Evolutionary conservation across 352 stramenopile species (phyloP), one percentile per base, ranked within the genome.

Genomic region (Pythium phragmitis): DNA sequence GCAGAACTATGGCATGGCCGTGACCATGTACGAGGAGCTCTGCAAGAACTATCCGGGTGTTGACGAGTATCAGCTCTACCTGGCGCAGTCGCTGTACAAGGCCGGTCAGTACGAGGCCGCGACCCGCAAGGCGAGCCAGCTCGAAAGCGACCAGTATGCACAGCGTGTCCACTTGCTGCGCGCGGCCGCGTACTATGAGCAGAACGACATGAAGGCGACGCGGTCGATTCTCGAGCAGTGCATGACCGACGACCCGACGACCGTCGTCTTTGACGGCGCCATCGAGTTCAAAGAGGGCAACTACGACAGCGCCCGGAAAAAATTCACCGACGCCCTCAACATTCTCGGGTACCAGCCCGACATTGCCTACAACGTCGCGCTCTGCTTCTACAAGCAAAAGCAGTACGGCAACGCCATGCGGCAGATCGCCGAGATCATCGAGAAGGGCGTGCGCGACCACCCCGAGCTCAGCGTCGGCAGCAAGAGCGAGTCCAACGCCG

Each of bases 51-150:
- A 93, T 72, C 96, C 96, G 1, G 86, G 96, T 53, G 88, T 97
- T 26, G 93, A 98, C 66, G 94, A 99, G 66, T 99, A 99, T 76
- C 85, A 96, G 45, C 67, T 98, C 30, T 98, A 98, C 74, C 87
- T 98, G 57, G 92, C 93, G n/a, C 96, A 99, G 74, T 89, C 88
- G 48, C 76, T 98, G 30, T 97, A 97, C 75, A 98, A 98, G 74
- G 80, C 82, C 3, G 85, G 82, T 0, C 85, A 94, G 59, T 94
- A 91, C 69, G 85, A 94, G 48, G 73, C 81, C 23, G 85, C 82
- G 48, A 91, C 85, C 9, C 85, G 85, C 58, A 88, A 88, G 60
- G 82, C 83, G 14, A 92, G 83, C 57, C 85, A 93, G 54, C 72
- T 96, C 14, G 86, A 94, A 55, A 88, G 79, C 54, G 85, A 93